Percentiles rank a stretch among this genome's conserved stretches.
Conservation (phyloP, 768 basidiomycete species). For the Boletus reticulatus region DNA sequence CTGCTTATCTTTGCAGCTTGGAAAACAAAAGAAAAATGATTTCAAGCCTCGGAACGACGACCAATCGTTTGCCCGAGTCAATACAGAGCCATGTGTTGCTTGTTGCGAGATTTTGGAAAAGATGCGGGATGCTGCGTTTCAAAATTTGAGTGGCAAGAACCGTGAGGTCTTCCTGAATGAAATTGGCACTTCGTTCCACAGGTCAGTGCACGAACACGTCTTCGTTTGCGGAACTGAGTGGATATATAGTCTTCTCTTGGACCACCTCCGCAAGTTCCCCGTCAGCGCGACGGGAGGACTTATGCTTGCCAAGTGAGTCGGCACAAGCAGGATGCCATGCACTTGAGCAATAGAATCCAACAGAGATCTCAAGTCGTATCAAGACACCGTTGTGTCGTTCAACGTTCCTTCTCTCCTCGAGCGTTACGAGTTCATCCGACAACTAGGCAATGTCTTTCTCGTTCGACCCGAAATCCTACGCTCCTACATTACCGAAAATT, state of each 20-base stretch:
- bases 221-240: constrained; percentile 9
- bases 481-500: constrained; percentile 92
- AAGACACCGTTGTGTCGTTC: constrained; percentile 85
- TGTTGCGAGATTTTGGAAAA: constrained; percentile 86
- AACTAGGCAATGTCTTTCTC: constrained; percentile 96
- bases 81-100: constrained; percentile 87
- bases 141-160: constrained; percentile 89
- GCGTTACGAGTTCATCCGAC: constrained; percentile 96
- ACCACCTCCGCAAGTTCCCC: constrained; percentile 94
- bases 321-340: background rate
- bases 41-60: constrained; percentile 98
- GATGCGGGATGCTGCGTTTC: constrained; percentile 71
- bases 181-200: constrained; percentile 92
- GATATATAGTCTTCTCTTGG: constrained; percentile 70
- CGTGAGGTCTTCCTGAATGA: constrained; percentile 90
- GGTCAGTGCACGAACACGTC: constrained; percentile 39
- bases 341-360: background rate
- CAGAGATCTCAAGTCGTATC: constrained; percentile 96
- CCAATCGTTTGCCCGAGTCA: constrained; percentile 88
- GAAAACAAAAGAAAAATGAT: constrained; percentile 93
- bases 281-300: constrained; percentile 96
- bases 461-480: constrained; percentile 93
- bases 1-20: constrained; percentile 74
- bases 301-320: constrained; percentile 92
- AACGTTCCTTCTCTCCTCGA: constrained; percentile 81